phyloP scores from a whole-genome alignment of 345 rosid species.

The Firmiana major region DNA sequence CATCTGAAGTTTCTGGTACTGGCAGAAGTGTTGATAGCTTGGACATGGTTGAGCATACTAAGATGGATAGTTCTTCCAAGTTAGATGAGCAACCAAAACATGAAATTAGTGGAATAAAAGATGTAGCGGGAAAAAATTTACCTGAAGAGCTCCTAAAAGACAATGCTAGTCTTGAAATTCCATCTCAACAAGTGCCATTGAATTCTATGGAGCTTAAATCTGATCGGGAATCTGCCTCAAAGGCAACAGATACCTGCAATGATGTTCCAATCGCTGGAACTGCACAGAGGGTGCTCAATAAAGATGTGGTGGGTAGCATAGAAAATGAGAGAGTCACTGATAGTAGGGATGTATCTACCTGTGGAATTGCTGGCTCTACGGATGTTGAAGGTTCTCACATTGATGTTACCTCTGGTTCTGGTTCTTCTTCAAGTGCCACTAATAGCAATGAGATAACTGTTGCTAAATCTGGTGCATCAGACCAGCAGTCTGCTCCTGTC shows the following conservation, averaged over 20 bases:
- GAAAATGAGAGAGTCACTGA: constrained; percentile 26
- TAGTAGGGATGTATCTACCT: constrained; percentile 25
- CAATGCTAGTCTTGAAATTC: constrained; percentile 25
- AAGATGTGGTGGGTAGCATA: constrained; percentile 18
- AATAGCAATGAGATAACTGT: constrained; percentile 11
- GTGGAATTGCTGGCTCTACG: constrained; percentile 29
- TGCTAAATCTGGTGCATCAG: constrained; percentile 15
- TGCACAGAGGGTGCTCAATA: constrained; percentile 26
- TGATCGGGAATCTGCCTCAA: constrained; percentile 21
- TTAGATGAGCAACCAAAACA: constrained; percentile 23
- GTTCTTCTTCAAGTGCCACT: constrained; percentile 11
- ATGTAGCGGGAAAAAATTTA: constrained; percentile 2
- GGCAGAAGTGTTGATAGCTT: background rate
- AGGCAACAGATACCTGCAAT: constrained; percentile 14
- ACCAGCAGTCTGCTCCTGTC: constrained; percentile 28
- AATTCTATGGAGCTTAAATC: constrained; percentile 21
- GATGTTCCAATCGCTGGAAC: constrained; percentile 29
- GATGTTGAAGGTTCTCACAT: constrained; percentile 16
- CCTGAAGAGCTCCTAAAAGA: constrained; percentile 28
- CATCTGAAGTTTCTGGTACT: constrained; percentile 34
- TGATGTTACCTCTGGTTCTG: constrained; percentile 17
- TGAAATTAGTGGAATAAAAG: constrained; percentile 25
- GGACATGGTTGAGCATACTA: constrained; percentile 4
- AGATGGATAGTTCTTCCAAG: constrained; percentile 20
- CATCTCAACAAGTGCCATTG: constrained; percentile 24